phyloP scores from a whole-genome alignment of 2,329 filamentous ascomycete genomes.

The Epicoccum nigrum region DNA sequence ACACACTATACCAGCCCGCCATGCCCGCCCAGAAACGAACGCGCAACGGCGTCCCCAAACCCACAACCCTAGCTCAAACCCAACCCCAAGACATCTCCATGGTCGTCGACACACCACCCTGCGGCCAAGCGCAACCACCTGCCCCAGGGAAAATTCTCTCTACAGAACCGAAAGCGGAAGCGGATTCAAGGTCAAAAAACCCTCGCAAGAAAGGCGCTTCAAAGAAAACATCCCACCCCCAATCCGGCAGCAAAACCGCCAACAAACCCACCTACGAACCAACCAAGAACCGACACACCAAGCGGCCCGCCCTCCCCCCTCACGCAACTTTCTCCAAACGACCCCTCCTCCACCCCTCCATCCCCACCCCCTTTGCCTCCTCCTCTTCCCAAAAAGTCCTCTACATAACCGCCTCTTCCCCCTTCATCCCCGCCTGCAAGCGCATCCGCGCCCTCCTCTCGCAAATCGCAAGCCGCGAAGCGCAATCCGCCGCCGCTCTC shows the following conservation, averaged over 20 bases:
- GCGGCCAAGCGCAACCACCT: conserved; percentile 19
- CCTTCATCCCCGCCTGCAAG: conserved; percentile 71
- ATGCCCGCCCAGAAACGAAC: conserved; percentile 38
- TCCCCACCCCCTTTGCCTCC: conserved; percentile 60
- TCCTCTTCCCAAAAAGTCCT: conserved; percentile 61
- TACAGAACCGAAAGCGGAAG: too few species aligned
- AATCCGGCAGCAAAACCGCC: not conserved
- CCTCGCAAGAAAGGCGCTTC: conserved; percentile 2
- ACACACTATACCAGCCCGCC: not conserved
- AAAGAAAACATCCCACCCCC: conserved; percentile 5
- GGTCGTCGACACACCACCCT: conserved; percentile 1
- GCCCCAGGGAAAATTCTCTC: conserved; percentile 4
- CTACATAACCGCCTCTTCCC: conserved; percentile 69
- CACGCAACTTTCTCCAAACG: conserved; percentile 58
- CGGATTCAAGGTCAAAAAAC: not conserved
- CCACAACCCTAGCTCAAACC: not conserved
- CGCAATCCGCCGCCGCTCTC: conserved; percentile 44
- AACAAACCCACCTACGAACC: not conserved
- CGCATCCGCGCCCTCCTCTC: conserved; percentile 69
- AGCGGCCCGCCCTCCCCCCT: conserved; percentile 41
- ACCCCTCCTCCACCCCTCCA: conserved; percentile 62
- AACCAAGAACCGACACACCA: not conserved
- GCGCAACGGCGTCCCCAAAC: conserved; percentile 30
- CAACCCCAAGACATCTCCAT: not conserved
- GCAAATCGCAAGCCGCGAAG: conserved; percentile 58